phyloP scores from a whole-genome alignment of 208 protist species.

The Crithidia sp. region DNA sequence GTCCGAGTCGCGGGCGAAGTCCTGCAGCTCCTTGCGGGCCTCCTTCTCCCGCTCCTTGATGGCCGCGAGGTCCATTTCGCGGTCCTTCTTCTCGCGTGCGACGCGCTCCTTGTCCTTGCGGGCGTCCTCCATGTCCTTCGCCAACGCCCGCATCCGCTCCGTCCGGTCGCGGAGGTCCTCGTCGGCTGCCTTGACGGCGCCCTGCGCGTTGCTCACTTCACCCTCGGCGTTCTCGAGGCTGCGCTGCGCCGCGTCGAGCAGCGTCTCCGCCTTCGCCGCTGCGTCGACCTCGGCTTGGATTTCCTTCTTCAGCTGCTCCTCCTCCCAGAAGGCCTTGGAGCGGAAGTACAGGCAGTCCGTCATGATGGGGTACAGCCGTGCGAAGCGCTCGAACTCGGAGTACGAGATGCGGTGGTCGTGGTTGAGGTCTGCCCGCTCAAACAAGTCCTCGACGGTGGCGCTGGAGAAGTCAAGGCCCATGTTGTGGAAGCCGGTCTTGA shows the following conservation, averaged over 20 bases:
- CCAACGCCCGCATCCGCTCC: constrained; percentile 83
- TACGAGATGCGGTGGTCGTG: constrained; percentile 84
- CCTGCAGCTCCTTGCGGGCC: constrained; percentile 73
- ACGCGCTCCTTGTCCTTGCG: constrained; percentile 77
- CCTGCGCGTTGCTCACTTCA: constrained; percentile 68
- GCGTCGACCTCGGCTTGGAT: constrained; percentile 83
- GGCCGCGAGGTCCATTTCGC: constrained; percentile 73
- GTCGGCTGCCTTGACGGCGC: constrained; percentile 66
- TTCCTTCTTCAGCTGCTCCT: constrained; percentile 85
- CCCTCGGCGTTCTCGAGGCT: constrained; percentile 55
- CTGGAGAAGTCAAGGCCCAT: constrained; percentile 87
- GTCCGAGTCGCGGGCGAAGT: constrained; percentile 76
- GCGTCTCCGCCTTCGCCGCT: constrained; percentile 62
- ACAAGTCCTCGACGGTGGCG: constrained; percentile 90
- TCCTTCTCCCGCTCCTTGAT: constrained; percentile 80
- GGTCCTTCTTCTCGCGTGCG: constrained; percentile 82
- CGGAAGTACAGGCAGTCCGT: constrained; percentile 91
- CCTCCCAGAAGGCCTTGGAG: constrained; percentile 92
- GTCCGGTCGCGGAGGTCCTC: constrained; percentile 79
- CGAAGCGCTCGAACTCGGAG: constrained; percentile 92
- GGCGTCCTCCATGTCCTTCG: constrained; percentile 82
- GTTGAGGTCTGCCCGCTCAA: constrained; percentile 87
- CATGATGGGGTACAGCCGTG: constrained; percentile 90
- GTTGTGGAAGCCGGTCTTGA: constrained; percentile 81
- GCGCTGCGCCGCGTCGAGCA: constrained; percentile 63